A percentile compares a stretch with the other conserved stretches of the same genome.
phyloP scores from a whole-genome alignment of 2,329 filamentous ascomycete species.

The Bipolaris cookei region DNA sequence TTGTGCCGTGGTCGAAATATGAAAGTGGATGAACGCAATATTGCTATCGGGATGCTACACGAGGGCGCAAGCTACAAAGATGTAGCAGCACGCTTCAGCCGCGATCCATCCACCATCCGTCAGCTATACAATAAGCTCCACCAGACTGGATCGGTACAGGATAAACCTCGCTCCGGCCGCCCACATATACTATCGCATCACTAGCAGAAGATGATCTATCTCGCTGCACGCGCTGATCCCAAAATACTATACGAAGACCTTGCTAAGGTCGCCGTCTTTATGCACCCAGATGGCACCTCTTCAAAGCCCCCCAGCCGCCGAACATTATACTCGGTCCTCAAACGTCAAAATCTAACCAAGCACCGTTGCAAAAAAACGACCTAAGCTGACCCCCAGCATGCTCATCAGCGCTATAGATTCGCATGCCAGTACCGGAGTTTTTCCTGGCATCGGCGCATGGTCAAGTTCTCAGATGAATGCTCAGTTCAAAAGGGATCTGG shows the following conservation, averaged over 20 bases:
- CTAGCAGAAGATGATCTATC: slow-evolving; percentile 6
- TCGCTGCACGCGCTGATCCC: slow-evolving; percentile 1
- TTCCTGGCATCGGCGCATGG: slow-evolving; percentile 2
- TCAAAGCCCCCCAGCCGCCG: slow-evolving; percentile 1
- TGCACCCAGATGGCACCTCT: slow-evolving; percentile 1
- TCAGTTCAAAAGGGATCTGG: slow-evolving; percentile 21
- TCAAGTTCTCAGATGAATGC: slow-evolving; percentile 25
- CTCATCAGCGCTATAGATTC: background rate
- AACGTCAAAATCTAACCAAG: slow-evolving; percentile 3
- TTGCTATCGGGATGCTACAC: too few species aligned
- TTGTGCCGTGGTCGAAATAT: too few species aligned
- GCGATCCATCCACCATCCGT: background rate
- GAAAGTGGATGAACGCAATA: too few species aligned
- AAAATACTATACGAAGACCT: slow-evolving; percentile 18
- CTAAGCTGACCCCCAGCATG: slow-evolving; percentile 1
- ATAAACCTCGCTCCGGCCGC: background rate
- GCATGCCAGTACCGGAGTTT: slow-evolving; percentile 11
- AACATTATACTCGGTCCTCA: slow-evolving; percentile 6
- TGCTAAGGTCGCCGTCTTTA: background rate
- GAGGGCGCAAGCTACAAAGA: too few species aligned
- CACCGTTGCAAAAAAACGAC: slow-evolving; percentile 7
- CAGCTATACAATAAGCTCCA: background rate
- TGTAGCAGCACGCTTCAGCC: too few species aligned
- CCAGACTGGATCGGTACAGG: background rate
- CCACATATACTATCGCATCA: slow-evolving; percentile 3